Conservation (phyloP, 768 basidiomycete species). For the Fibroporia radiculosa region DNA sequence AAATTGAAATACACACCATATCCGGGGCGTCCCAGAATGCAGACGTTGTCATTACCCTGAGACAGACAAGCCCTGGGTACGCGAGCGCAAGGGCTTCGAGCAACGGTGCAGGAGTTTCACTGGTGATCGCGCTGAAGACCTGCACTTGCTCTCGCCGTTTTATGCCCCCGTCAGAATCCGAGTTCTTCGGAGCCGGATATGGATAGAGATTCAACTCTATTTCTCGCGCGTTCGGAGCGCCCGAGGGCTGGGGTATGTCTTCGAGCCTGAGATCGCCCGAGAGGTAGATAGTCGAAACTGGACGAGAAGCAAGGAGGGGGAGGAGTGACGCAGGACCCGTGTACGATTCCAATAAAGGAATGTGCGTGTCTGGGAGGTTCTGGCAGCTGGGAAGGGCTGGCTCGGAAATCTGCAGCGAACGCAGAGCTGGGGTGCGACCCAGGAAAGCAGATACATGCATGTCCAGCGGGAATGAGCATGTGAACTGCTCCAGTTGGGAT, state of each 20-base stretch:
- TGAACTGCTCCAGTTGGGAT: conserved; percentile 45
- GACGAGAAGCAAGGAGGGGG: conserved; percentile 56
- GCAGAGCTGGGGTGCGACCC: conserved; percentile 41
- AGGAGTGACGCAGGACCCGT: conserved; percentile 54
- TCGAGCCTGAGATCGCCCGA: conserved; percentile 52
- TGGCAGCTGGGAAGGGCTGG: conserved; percentile 16
- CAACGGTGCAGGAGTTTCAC: conserved; percentile 47
- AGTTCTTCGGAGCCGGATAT: conserved; percentile 1
- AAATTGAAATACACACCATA: conserved; percentile 19
- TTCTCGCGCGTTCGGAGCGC: conserved; percentile 15
- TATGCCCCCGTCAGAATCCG: neutral
- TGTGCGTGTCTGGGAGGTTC: conserved; percentile 25
- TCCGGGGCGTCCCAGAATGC: conserved; percentile 25
- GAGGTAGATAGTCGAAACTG: conserved; percentile 56
- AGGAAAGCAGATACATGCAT: conserved; percentile 52
- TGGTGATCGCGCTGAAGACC: conserved; percentile 54
- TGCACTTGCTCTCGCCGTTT: conserved; percentile 30
- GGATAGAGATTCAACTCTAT: neutral
- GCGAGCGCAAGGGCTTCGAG: conserved; percentile 47
- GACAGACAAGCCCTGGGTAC: conserved; percentile 55
- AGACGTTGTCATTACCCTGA: conserved; percentile 49
- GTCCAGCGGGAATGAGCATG: conserved; percentile 58
- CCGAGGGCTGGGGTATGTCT: conserved; percentile 36
- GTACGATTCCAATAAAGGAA: conserved; percentile 45
- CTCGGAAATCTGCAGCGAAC: conserved; percentile 49